Percentiles rank a stretch among this genome's conserved stretches.
Evolutionary conservation across 2,329 filamentous ascomycete genomes (phyloP).

Genomic region (Talaromyces verruculosus): DNA sequence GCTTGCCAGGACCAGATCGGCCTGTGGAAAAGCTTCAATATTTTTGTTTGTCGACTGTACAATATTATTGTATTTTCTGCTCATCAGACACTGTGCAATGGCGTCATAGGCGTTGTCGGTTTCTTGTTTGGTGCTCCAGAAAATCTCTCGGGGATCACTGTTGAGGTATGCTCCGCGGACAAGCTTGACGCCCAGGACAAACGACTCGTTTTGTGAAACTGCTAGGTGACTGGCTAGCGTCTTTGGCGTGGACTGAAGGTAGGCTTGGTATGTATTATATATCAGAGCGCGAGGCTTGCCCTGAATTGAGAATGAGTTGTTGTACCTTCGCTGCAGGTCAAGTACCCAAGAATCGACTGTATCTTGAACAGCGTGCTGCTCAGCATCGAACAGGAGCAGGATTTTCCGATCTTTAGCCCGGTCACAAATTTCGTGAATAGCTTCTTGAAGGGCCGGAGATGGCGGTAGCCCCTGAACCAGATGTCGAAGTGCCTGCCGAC

Average conservation of each 20-base stretch:
- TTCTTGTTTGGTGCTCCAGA: slow-evolving; percentile 67
- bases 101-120: slow-evolving; percentile 72
- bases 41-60: slow-evolving; percentile 47
- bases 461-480: slow-evolving; percentile 64
- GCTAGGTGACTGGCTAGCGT: slow-evolving; percentile 63
- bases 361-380: slow-evolving; percentile 73
- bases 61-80: slow-evolving; percentile 56
- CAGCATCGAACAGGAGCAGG: slow-evolving; percentile 76
- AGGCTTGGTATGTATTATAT: slow-evolving; percentile 77
- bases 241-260: slow-evolving; percentile 62
- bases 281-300: slow-evolving; percentile 58
- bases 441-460: slow-evolving; percentile 61
- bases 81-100: slow-evolving; percentile 66
- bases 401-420: slow-evolving; percentile 68
- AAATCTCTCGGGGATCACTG: slow-evolving; percentile 66
- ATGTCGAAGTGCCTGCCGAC: slow-evolving; percentile 68
- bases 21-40: slow-evolving; percentile 50
- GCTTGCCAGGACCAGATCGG: slow-evolving; percentile 70
- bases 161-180: slow-evolving; percentile 72
- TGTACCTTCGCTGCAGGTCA: slow-evolving; percentile 71
- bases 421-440: slow-evolving; percentile 73
- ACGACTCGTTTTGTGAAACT: slow-evolving; percentile 58
- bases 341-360: slow-evolving; percentile 82
- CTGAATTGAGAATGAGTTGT: slow-evolving; percentile 51
- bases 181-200: slow-evolving; percentile 70